Base-by-base conservation (phyloP, 805 yeast species). In the Cyberlindnera samutprakarnensis region DNA sequence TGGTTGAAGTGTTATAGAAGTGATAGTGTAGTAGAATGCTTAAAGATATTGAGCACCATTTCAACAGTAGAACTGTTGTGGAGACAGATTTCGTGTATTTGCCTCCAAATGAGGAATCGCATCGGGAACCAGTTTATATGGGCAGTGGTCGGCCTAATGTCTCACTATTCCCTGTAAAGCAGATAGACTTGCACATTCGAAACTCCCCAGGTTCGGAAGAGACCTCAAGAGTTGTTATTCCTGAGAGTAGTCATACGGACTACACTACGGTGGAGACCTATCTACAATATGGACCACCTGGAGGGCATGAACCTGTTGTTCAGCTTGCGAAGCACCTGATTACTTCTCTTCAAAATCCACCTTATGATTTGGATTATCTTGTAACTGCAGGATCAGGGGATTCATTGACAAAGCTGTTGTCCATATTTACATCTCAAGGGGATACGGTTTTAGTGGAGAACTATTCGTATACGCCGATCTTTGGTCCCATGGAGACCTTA, bases 261-360 rank as follows among this genome's bases (percentile, higher is more conserved):
- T 16, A 36, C 11, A 32, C 31, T 9, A 32, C 33, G 6, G 12
- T 31, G 16, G 12, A 30, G 29, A 32, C 25, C 27, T 39, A 26
- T 22, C 28, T 36, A 14, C 41, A 36, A 18, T 36, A 33, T 16
- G 38, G 23, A 2, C 37, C 39, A 4, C 18, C 21, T 3, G 12
- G 25, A 5, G 97, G 97, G 27, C 82, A 78, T 42, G 71, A 75
- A 5, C 83, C 78, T 45, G 49, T 88, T 27, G 46, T 76, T 21
- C 47, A 61, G 1, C 87, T 80, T 54, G 55, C 86, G 43, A 74
- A 61, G 47, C 83, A 35, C 4, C 21, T 44, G 3, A 57, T 72
- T 25, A 46, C 63, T 8, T 31, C 46, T 2, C 54, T 56, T 28
- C 68, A 73, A 13, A 19, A 29, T 34, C 51, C 57, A 15, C 76